A percentile compares a stretch with the other conserved stretches of the same genome.
Evolutionary conservation across 2,329 filamentous ascomycete genomes (phyloP).

Genomic region (Cryphonectria naterciae): DNA sequence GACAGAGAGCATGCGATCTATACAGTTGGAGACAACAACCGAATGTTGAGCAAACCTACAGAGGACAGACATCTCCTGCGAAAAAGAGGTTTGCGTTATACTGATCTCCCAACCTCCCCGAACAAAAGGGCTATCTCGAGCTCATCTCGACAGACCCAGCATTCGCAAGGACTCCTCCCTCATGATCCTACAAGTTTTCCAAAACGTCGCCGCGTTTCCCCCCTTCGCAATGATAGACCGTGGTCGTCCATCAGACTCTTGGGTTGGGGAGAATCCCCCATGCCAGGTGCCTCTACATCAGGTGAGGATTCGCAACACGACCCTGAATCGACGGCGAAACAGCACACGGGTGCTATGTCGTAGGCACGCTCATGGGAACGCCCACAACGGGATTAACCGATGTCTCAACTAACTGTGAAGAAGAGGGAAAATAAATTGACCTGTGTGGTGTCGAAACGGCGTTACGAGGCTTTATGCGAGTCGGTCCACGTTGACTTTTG

Average conservation of each 20-base stretch:
- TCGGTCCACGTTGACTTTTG: neutral
- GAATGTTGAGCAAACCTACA: neutral
- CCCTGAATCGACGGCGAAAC: constrained; percentile 12
- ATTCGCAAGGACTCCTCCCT: neutral
- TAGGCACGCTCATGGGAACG: constrained; percentile 12
- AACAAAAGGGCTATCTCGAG: neutral
- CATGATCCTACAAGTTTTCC: neutral
- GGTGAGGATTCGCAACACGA: neutral
- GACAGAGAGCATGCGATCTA: neutral
- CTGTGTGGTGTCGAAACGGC: neutral
- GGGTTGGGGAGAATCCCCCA: neutral
- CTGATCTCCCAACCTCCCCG: neutral
- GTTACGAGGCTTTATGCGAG: neutral
- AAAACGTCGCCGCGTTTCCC: neutral
- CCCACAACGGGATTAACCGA: too few relatives aligned
- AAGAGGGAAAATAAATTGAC: neutral
- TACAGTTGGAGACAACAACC: neutral
- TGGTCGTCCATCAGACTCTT: neutral
- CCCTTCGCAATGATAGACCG: neutral
- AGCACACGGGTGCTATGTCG: constrained; percentile 1
- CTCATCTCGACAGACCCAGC: neutral
- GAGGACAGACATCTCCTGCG: neutral
- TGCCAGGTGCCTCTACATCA: constrained; percentile 1
- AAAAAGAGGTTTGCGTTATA: neutral
- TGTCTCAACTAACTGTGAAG: neutral